phyloP scores from a whole-genome alignment of 2,329 filamentous ascomycete genomes.

The Pezicula radicicola region DNA sequence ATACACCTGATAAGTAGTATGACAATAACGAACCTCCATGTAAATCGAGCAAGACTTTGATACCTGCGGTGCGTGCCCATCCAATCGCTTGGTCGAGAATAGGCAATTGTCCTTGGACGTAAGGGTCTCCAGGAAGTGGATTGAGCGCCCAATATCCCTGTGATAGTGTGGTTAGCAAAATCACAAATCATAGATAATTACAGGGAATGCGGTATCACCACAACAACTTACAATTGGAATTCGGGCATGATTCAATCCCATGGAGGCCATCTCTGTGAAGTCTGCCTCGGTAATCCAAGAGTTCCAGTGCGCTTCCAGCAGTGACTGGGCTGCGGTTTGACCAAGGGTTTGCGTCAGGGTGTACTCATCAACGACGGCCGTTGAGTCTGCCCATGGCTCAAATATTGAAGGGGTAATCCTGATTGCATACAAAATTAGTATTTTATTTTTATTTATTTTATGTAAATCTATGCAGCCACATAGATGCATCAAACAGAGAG shows the following conservation, averaged over 20 bases:
- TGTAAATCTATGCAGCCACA: too few relatives aligned
- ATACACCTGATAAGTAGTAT: neutral
- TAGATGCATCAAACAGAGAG: too few relatives aligned
- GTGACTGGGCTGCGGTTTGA: conserved; percentile 36
- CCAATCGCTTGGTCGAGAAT: conserved; percentile 53
- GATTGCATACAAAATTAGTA: too few relatives aligned
- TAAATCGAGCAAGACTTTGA: conserved; percentile 66
- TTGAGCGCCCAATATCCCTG: conserved; percentile 60
- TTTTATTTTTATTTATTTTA: too few relatives aligned
- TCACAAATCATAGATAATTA: too few relatives aligned
- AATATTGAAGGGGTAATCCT: conserved; percentile 57
- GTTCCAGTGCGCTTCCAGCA: conserved; percentile 54
- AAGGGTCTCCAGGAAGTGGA: conserved; percentile 52
- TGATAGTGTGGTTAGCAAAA: too few relatives aligned
- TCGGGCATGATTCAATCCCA: conserved; percentile 59
- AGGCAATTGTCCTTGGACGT: conserved; percentile 58
- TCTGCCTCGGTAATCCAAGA: conserved; percentile 45
- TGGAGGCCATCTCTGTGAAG: conserved; percentile 36
- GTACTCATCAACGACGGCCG: conserved; percentile 31
- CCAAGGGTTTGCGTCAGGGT: conserved; percentile 41
- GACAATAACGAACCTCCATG: conserved; percentile 52
- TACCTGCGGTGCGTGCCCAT: conserved; percentile 54
- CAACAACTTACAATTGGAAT: conserved; percentile 46
- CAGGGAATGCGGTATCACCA: too few relatives aligned
- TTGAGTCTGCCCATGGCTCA: conserved; percentile 24